Percentiles rank a stretch among this genome's conserved stretches.
Evolutionary conservation across 2,329 filamentous ascomycete genomes (phyloP).

Genomic region (Ophiosphaerella herpotricha): DNA sequence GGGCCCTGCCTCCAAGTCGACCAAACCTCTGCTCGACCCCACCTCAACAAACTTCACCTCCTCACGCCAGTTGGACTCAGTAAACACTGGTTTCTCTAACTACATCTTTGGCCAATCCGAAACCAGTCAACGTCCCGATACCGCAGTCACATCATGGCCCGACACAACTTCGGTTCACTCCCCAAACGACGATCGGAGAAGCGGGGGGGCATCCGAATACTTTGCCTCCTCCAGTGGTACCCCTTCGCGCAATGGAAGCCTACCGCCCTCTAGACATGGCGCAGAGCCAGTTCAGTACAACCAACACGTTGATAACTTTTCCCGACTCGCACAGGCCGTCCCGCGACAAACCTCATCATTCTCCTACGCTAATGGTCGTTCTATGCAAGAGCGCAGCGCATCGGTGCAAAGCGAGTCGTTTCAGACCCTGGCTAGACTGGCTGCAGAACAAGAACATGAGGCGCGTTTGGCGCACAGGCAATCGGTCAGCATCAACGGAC

Average conservation of each 20-base stretch:
- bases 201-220: conserved; percentile 50
- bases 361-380: conserved; percentile 51
- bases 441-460: conserved; percentile 42
- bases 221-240: conserved; percentile 51
- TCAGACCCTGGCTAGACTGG: conserved; percentile 41
- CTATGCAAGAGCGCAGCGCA: conserved; percentile 45
- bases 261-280: conserved; percentile 61
- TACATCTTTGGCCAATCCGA: conserved; percentile 41
- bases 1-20: conserved; percentile 26
- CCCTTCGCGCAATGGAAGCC: conserved; percentile 59
- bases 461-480: conserved; percentile 38
- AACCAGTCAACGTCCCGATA: conserved; percentile 30
- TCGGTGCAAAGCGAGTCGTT: conserved; percentile 46
- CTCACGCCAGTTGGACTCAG: conserved; percentile 33
- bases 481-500: conserved; percentile 38
- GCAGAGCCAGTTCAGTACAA: conserved; percentile 45
- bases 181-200: conserved; percentile 49
- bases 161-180: conserved; percentile 45
- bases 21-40: conserved; percentile 40
- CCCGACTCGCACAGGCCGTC: conserved; percentile 40
- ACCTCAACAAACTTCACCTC: conserved; percentile 39
- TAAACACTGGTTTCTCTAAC: conserved; percentile 39
- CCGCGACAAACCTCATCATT: conserved; percentile 55
- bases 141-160: conserved; percentile 39
- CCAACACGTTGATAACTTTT: conserved; percentile 33